phyloP scores from a whole-genome alignment of 2,329 filamentous ascomycete genomes.

The Beauveria sp. region DNA sequence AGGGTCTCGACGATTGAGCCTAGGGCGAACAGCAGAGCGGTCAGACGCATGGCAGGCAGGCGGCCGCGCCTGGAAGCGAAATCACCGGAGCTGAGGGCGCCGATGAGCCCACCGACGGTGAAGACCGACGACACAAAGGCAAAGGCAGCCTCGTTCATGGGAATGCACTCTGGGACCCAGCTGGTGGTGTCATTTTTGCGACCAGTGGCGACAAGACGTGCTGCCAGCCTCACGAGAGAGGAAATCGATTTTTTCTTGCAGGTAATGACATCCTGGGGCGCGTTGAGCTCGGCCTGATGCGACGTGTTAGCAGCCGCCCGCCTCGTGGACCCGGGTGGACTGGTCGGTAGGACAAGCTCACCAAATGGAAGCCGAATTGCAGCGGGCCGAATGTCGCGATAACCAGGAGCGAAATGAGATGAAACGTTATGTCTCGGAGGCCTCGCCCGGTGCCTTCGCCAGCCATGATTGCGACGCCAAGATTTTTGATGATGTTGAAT shows the following conservation, averaged over 20 bases:
- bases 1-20: slow-evolving; percentile 72
- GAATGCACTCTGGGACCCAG: slow-evolving; percentile 68
- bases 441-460: slow-evolving; percentile 16
- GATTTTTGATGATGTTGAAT: neutral
- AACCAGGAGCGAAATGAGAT: slow-evolving; percentile 68
- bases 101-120: slow-evolving; percentile 79
- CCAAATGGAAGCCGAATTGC: slow-evolving; percentile 91
- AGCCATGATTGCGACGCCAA: neutral
- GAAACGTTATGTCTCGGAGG: slow-evolving; percentile 55
- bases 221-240: slow-evolving; percentile 19
- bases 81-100: slow-evolving; percentile 73
- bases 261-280: slow-evolving; percentile 87
- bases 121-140: slow-evolving; percentile 85
- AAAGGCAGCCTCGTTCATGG: slow-evolving; percentile 75
- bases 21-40: slow-evolving; percentile 65
- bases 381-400: slow-evolving; percentile 79
- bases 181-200: neutral
- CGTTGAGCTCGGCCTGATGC: slow-evolving; percentile 76
- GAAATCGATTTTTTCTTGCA: slow-evolving; percentile 56
- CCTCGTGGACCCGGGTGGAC: neutral
- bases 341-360: slow-evolving; percentile 33
- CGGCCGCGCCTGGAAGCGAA: slow-evolving; percentile 72
- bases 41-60: slow-evolving; percentile 66
- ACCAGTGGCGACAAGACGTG: neutral
- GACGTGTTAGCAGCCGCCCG: slow-evolving; percentile 11